These are phyloP conservation scores for Dipteronia sinensis DNA, from an alignment of 345 rosid genomes.

Conservation along the genomic window DNA sequence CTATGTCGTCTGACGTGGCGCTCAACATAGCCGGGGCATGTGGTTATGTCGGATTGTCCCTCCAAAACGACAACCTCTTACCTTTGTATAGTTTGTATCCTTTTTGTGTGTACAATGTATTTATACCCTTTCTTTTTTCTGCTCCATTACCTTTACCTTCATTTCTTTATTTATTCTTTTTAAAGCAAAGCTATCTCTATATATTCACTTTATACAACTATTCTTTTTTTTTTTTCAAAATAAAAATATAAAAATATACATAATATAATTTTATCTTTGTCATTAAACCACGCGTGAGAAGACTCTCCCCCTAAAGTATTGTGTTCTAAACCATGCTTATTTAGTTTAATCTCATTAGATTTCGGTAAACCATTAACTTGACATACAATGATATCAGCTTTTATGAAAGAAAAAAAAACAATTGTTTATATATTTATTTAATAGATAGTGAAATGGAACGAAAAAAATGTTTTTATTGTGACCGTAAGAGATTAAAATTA, in stretches of 20 bases:
- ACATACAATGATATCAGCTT: too few relatives aligned
- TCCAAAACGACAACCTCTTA: conserved; percentile 23
- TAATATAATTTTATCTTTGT: too few relatives aligned
- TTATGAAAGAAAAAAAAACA: too few relatives aligned
- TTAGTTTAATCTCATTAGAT: too few relatives aligned
- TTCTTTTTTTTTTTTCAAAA: too few relatives aligned
- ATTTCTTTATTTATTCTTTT: neutral
- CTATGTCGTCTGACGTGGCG: conserved; percentile 45
- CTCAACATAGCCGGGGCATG: conserved; percentile 22
- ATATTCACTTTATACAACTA: neutral
- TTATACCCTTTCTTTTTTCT: neutral
- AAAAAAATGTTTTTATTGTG: neutral
- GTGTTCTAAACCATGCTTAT: too few relatives aligned
- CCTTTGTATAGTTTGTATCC: neutral
- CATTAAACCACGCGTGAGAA: too few relatives aligned
- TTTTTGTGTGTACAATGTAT: neutral
- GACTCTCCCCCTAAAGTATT: too few relatives aligned
- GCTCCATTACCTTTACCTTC: neutral
- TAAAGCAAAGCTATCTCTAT: neutral
- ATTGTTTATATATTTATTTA: too few relatives aligned
- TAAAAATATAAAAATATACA: too few relatives aligned
- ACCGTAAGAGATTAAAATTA: neutral
- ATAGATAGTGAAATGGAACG: too few relatives aligned
- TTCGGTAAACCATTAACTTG: too few relatives aligned
- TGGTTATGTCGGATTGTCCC: conserved; percentile 47